These are phyloP conservation scores for Lichtheimia ramosa DNA, from an alignment of 371 early-diverging fungal genomes.

Conservation along the genomic window DNA sequence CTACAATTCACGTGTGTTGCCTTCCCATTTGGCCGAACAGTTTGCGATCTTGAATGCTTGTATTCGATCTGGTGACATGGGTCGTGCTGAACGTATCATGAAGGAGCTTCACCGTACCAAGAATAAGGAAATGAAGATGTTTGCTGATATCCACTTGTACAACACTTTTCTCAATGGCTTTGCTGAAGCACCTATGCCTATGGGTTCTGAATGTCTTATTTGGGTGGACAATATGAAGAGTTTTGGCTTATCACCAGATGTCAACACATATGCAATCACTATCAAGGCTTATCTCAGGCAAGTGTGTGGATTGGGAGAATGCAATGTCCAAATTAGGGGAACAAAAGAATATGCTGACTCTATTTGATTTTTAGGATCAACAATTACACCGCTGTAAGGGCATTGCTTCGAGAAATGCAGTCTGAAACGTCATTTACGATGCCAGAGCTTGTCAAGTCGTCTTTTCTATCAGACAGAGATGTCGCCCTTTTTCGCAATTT, in stretches of 20 bases:
- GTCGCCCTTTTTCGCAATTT: constrained; percentile 46
- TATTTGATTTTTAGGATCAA: constrained; percentile 40
- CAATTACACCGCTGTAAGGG: constrained; percentile 58
- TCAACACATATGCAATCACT: constrained; percentile 36
- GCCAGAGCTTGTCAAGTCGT: constrained; percentile 39
- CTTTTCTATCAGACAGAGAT: constrained; percentile 47
- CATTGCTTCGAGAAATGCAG: constrained; percentile 71
- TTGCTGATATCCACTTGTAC: constrained; percentile 73
- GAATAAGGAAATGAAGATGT: constrained; percentile 68
- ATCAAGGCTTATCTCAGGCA: constrained; percentile 68
- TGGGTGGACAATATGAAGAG: constrained; percentile 70
- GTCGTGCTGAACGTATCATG: constrained; percentile 79
- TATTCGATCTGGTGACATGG: constrained; percentile 69
- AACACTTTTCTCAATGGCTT: constrained; percentile 84
- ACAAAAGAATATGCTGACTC: neutral
- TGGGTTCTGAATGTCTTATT: constrained; percentile 62
- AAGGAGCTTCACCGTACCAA: constrained; percentile 62
- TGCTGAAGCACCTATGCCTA: constrained; percentile 49
- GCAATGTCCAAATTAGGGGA: neutral
- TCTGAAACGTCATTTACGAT: constrained; percentile 31
- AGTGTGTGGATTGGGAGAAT: constrained; percentile 12
- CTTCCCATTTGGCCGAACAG: constrained; percentile 42
- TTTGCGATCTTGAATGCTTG: constrained; percentile 73
- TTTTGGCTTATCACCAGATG: constrained; percentile 22
- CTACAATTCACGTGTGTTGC: constrained; percentile 30